These are phyloP conservation scores for Meira nashicola DNA, from an alignment of 1,284 basidiomycete genomes.

Conservation along the genomic window DNA sequence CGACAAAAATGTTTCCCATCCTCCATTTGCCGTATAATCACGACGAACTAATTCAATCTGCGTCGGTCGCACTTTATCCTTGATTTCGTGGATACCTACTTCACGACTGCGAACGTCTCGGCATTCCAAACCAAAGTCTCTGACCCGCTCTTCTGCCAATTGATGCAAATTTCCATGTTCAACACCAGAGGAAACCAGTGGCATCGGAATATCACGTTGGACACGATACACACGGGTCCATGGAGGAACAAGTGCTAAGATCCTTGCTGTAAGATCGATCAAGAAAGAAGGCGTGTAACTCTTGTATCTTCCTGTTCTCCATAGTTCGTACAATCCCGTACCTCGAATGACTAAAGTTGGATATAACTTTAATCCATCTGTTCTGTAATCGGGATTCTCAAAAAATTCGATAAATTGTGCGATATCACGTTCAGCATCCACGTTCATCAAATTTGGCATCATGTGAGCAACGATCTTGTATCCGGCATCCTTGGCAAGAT, in stretches of 20 bases:
- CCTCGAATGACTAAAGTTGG: slow-evolving; percentile 97
- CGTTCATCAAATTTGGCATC: slow-evolving; percentile 72
- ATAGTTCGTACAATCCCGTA: slow-evolving; percentile 92
- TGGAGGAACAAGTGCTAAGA: slow-evolving; percentile 92
- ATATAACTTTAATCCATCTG: slow-evolving; percentile 96
- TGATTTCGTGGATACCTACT: slow-evolving; percentile 98
- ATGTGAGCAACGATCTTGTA: slow-evolving; percentile 77
- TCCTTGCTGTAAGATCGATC: slow-evolving; percentile 92
- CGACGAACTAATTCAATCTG: slow-evolving; percentile 93
- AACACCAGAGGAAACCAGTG: slow-evolving; percentile 89
- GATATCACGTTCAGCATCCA: slow-evolving; percentile 83
- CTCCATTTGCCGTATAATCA: slow-evolving; percentile 88
- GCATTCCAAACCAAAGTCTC: slow-evolving; percentile 96
- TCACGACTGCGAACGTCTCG: slow-evolving; percentile 95
- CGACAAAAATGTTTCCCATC: slow-evolving; percentile 98
- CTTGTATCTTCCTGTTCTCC: slow-evolving; percentile 93
- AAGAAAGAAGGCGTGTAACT: slow-evolving; percentile 98
- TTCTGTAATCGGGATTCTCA: slow-evolving; percentile 94
- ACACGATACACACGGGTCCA: slow-evolving; percentile 95
- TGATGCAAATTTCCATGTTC: slow-evolving; percentile 98
- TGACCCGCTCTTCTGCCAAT: slow-evolving; percentile 92
- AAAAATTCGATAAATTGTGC: slow-evolving; percentile 99
- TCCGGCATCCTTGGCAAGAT: slow-evolving; percentile 95
- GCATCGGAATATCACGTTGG: slow-evolving; percentile 84
- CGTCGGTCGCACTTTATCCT: slow-evolving; percentile 92